Evolutionary conservation across 345 rosid genomes (phyloP).

Genomic region (Durio zibethinus): DNA sequence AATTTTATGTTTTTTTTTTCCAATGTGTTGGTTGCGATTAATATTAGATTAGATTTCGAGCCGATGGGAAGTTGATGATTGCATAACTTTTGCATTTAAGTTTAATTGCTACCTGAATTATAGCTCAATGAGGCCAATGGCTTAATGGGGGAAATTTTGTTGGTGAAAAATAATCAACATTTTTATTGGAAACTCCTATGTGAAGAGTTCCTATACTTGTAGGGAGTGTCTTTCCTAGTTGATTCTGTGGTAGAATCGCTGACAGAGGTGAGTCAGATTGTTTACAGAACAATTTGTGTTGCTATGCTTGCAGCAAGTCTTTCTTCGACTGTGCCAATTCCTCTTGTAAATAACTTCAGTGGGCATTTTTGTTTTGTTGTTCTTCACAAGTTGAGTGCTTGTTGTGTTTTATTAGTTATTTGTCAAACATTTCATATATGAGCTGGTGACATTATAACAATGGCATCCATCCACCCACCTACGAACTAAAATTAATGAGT

Average conservation of each 20-base stretch:
- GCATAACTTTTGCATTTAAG: not conserved
- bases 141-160: not conserved
- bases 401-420: not conserved
- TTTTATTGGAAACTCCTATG: not conserved
- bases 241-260: not conserved
- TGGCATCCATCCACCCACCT: not conserved
- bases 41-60: not conserved
- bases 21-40: not conserved
- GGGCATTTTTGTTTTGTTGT: not conserved
- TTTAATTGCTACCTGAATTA: constrained; percentile 8
- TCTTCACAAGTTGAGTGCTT: not conserved
- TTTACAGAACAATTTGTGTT: not conserved
- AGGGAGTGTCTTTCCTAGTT: not conserved
- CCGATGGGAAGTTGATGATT: not conserved
- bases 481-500: not conserved
- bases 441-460: not conserved
- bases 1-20: not conserved
- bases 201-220: not conserved
- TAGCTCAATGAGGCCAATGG: constrained; percentile 6
- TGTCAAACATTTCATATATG: not conserved
- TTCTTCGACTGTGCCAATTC: not conserved
- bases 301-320: not conserved
- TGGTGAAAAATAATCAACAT: not conserved
- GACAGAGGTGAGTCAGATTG: not conserved
- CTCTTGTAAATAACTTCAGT: not conserved